Evolutionary conservation across 441 rosid species (phyloP).

Genomic region (Theobroma grandiflorum): DNA sequence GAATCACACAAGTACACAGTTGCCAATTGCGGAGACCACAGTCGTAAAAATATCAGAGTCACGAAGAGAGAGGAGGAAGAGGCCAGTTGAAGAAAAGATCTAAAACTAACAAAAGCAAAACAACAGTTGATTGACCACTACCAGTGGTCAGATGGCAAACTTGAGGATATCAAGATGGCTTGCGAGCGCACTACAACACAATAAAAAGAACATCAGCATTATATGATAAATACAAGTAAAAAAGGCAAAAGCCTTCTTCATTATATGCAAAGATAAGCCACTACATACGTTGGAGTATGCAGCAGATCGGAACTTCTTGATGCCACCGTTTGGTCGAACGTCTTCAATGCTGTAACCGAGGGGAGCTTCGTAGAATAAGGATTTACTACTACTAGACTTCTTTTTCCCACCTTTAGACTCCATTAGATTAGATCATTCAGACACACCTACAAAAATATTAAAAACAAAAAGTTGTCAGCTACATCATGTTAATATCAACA

Average conservation of each 20-base stretch:
- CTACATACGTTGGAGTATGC: constrained; percentile 88
- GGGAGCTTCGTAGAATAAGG: constrained; percentile 84
- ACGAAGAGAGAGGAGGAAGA: constrained; percentile 49
- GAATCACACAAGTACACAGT: not conserved
- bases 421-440: constrained; percentile 56
- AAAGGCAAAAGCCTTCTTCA: not conserved
- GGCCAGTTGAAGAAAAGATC: constrained; percentile 30
- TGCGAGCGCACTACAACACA: constrained; percentile 80
- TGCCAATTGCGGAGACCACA: constrained; percentile 30
- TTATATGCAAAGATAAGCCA: not conserved
- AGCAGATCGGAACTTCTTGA: constrained; percentile 91
- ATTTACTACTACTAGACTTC: constrained; percentile 70
- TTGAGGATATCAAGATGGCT: constrained; percentile 75
- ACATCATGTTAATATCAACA: not conserved
- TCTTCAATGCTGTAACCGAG: constrained; percentile 94
- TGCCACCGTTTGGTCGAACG: constrained; percentile 88
- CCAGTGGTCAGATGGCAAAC: constrained; percentile 44
- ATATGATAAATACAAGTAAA: not conserved
- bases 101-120: constrained; percentile 33
- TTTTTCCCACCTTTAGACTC: constrained; percentile 88
- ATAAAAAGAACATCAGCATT: not conserved
- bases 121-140: constrained; percentile 44
- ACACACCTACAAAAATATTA: constrained; percentile 6
- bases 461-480: not conserved
- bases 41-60: constrained; percentile 27